Evolutionary conservation across 441 rosid genomes (phyloP).

Genomic region (Brassica balearica): DNA sequence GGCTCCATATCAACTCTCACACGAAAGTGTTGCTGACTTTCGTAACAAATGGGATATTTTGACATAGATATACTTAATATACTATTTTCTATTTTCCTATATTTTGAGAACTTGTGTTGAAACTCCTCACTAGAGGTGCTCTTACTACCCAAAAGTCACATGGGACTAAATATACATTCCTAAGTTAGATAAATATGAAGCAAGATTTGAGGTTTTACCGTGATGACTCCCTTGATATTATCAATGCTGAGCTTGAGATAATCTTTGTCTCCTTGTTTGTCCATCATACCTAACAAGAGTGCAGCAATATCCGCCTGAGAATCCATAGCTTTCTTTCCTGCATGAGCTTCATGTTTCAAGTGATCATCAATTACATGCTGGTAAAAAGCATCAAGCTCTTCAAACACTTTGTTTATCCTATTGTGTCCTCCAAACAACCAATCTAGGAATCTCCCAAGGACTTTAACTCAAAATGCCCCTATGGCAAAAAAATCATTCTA

Average conservation of each 20-base stretch:
- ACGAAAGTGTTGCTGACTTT: too few relatives aligned
- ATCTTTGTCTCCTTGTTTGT: neutral
- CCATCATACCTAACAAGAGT: constrained; percentile 4
- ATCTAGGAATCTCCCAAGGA: constrained; percentile 2
- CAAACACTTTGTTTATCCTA: constrained; percentile 20
- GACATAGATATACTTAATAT: too few relatives aligned
- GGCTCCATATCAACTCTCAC: too few relatives aligned
- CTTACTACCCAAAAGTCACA: too few relatives aligned
- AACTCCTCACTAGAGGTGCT: neutral
- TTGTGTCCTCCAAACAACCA: constrained; percentile 19
- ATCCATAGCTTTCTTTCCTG: neutral
- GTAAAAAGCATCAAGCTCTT: constrained; percentile 24
- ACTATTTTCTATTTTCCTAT: too few relatives aligned
- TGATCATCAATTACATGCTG: constrained; percentile 22
- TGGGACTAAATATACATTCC: too few relatives aligned
- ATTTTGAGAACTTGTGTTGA: too few relatives aligned
- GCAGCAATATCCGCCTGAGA: constrained; percentile 21
- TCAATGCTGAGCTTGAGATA: constrained; percentile 1
- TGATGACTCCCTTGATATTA: constrained; percentile 19
- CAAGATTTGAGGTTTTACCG: constrained; percentile 8
- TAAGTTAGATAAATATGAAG: neutral
- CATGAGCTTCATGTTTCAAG: neutral
- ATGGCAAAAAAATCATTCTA: too few relatives aligned
- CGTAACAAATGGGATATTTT: too few relatives aligned
- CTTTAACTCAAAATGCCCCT: too few relatives aligned